phyloP scores from a whole-genome alignment of 768 basidiomycete species.

The Rhodocollybia butyracea region DNA sequence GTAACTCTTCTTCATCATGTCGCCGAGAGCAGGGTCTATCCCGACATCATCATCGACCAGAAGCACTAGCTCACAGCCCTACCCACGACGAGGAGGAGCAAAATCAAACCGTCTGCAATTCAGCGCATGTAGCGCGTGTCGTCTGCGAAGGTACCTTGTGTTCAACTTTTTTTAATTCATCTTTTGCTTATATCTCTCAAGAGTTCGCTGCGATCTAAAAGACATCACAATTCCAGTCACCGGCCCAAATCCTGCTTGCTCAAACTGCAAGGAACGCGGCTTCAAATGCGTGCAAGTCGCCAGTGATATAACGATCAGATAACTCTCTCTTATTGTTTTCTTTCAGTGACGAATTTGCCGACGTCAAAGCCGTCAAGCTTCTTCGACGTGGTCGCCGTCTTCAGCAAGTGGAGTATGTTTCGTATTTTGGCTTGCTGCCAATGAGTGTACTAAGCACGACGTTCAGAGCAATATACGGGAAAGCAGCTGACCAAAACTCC shows the following conservation, averaged over 20 bases:
- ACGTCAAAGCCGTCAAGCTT: constrained; percentile 87
- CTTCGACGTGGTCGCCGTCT: constrained; percentile 74
- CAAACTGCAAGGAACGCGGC: constrained; percentile 86
- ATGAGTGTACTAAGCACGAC: constrained; percentile 6
- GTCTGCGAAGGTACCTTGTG: constrained; percentile 67
- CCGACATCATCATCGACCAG: constrained; percentile 23
- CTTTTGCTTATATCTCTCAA: constrained; percentile 24
- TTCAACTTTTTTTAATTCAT: constrained; percentile 1
- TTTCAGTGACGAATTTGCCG: constrained; percentile 84
- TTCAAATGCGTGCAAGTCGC: constrained; percentile 88
- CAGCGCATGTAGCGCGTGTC: constrained; percentile 92
- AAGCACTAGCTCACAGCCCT: constrained; percentile 35
- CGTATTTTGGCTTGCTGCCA: constrained; percentile 8
- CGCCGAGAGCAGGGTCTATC: constrained; percentile 43
- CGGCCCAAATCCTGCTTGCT: constrained; percentile 57
- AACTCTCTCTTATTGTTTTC: constrained; percentile 5
- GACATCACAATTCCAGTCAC: constrained; percentile 60
- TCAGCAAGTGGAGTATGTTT: constrained; percentile 79
- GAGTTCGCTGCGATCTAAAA: constrained; percentile 93
- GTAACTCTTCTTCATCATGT: constrained; percentile 43
- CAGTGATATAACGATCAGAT: not conserved
- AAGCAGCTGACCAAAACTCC: constrained; percentile 44
- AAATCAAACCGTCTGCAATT: constrained; percentile 83
- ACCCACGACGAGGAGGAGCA: constrained; percentile 53
- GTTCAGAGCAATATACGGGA: constrained; percentile 74